Conservation (phyloP, 352 stramenopile genomes). For the Phytophthora constricta region DNA sequence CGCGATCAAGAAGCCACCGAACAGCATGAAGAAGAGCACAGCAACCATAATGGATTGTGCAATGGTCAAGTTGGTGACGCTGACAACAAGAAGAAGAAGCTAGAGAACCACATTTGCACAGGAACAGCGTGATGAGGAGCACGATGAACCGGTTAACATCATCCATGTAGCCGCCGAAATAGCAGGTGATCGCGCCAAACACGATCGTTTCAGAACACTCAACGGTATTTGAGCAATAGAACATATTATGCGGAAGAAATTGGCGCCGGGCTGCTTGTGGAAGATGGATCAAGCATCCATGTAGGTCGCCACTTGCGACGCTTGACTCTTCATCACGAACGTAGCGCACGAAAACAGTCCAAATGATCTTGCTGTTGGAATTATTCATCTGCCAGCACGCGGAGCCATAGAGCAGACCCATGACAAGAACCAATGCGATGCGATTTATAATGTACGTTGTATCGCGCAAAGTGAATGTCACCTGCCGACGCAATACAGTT, state of each 20-base stretch:
- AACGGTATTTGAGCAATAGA: slow-evolving; percentile 58
- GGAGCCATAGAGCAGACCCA: slow-evolving; percentile 61
- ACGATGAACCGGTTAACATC: slow-evolving; percentile 43
- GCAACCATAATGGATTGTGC: slow-evolving; percentile 62
- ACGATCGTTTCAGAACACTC: slow-evolving; percentile 73
- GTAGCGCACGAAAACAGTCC: slow-evolving; percentile 86
- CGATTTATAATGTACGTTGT: slow-evolving; percentile 45
- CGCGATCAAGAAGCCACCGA: slow-evolving; percentile 65
- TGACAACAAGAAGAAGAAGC: slow-evolving; percentile 70
- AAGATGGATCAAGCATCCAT: slow-evolving; percentile 75
- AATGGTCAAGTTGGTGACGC: slow-evolving; percentile 47
- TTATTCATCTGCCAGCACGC: slow-evolving; percentile 67
- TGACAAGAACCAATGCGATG: slow-evolving; percentile 55
- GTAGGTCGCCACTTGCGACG: slow-evolving; percentile 80
- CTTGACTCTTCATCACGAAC: slow-evolving; percentile 81
- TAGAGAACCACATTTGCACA: slow-evolving; percentile 64
- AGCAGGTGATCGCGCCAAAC: slow-evolving; percentile 89
- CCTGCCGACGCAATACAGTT: slow-evolving; percentile 54
- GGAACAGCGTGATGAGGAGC: slow-evolving; percentile 59
- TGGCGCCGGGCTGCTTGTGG: slow-evolving; percentile 89
- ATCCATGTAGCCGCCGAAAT: slow-evolving; percentile 77
- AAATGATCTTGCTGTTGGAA: slow-evolving; percentile 53
- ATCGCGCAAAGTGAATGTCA: slow-evolving; percentile 67
- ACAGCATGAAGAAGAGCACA: slow-evolving; percentile 71
- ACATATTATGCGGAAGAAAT: slow-evolving; percentile 91